These are phyloP conservation scores for Penstemon newberryi DNA, from an alignment of 257 asterid species.

Conservation along the genomic window DNA sequence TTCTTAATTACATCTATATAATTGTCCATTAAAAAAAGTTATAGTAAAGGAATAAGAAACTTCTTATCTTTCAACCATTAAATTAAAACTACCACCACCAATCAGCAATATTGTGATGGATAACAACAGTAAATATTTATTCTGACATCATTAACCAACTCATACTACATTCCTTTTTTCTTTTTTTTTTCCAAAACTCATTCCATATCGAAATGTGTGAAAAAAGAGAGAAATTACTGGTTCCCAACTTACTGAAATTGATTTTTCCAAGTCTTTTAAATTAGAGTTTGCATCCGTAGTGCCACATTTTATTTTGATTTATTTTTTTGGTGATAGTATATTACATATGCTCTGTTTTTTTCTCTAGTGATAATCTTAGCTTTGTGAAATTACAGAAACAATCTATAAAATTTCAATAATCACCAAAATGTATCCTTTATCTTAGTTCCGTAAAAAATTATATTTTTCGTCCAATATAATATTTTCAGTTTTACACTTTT, in stretches of 20 bases:
- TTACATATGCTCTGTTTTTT: too few species aligned
- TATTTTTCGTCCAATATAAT: too few species aligned
- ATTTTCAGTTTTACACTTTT: too few species aligned
- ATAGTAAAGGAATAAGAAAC: slow-evolving; percentile 16
- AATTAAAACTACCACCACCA: slow-evolving; percentile 28
- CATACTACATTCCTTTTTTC: too few species aligned
- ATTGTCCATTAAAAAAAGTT: slow-evolving; percentile 4
- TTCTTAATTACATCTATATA: slow-evolving; percentile 13
- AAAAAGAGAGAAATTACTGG: not conserved
- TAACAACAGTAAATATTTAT: slow-evolving; percentile 7
- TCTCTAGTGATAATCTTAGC: too few species aligned
- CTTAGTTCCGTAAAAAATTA: too few species aligned
- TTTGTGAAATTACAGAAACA: too few species aligned
- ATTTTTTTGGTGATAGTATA: not conserved
- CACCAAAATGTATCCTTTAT: too few species aligned
- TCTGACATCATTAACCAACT: not conserved
- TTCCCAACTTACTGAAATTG: not conserved
- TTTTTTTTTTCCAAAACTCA: too few species aligned
- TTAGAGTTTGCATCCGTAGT: slow-evolving; percentile 34
- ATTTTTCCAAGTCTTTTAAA: slow-evolving; percentile 24
- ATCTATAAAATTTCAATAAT: too few species aligned
- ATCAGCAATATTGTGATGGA: slow-evolving; percentile 15
- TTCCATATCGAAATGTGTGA: too few species aligned
- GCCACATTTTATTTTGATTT: slow-evolving; percentile 8
- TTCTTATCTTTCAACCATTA: slow-evolving; percentile 34